Conservation (phyloP, 495 filamentous ascomycete genomes). For the Penicillium longicatenatum region DNA sequence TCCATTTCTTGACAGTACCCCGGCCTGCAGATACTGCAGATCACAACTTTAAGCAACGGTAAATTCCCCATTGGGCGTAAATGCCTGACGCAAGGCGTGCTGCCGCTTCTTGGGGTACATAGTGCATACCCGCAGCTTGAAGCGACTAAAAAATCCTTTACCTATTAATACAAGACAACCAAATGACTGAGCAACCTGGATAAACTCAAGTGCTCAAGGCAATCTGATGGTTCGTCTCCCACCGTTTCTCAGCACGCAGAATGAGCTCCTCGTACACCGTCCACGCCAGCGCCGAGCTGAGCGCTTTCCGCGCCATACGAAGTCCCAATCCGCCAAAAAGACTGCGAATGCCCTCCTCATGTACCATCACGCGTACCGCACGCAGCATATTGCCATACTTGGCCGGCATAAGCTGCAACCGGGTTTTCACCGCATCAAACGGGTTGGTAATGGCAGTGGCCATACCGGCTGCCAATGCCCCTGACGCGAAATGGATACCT, state of each 20-base stretch:
- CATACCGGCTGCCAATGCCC: conserved; percentile 73
- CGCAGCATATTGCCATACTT: conserved; percentile 85
- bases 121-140: conserved; percentile 7
- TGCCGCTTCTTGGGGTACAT: conserved; percentile 1
- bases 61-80: background rate
- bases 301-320: conserved; percentile 86
- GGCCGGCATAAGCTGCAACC: conserved; percentile 85
- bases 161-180: conserved; percentile 27
- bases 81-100: conserved; percentile 15
- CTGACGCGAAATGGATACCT: conserved; percentile 81
- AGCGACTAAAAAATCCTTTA: background rate
- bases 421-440: conserved; percentile 94
- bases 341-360: conserved; percentile 76
- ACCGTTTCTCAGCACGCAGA: conserved; percentile 67
- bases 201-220: conserved; percentile 14
- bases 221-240: conserved; percentile 41
- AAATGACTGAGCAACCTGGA: background rate
- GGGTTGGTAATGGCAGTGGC: conserved; percentile 91
- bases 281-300: conserved; percentile 92
- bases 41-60: conserved; percentile 3
- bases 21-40: conserved; percentile 6
- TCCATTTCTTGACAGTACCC: conserved; percentile 2
- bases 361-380: conserved; percentile 72
- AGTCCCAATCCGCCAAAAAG: conserved; percentile 87
- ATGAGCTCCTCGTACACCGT: conserved; percentile 95